phyloP scores from a whole-genome alignment of 1,284 basidiomycete species.

The Ustilago crameri region DNA sequence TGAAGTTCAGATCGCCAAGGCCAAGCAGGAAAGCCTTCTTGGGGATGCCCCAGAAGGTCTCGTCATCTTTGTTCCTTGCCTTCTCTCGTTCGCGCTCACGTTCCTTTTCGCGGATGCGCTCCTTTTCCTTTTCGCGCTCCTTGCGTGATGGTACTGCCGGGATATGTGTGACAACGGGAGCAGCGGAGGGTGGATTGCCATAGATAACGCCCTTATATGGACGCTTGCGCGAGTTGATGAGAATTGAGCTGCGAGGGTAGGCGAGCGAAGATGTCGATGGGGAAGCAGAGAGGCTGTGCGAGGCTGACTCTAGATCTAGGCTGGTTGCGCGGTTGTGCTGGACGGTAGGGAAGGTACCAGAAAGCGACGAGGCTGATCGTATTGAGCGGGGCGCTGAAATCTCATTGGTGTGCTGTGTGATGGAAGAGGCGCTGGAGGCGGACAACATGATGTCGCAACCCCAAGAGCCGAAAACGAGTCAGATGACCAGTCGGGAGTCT shows the following conservation, averaged over 20 bases:
- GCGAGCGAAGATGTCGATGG: constrained; percentile 14
- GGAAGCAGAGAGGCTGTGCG: constrained; percentile 20
- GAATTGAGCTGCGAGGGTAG: constrained; percentile 45
- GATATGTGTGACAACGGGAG: constrained; percentile 52
- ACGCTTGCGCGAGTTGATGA: constrained; percentile 46
- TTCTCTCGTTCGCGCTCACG: constrained; percentile 41
- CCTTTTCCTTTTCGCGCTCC: constrained; percentile 47
- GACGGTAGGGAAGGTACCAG: constrained; percentile 24
- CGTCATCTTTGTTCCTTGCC: constrained; percentile 46
- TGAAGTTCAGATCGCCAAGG: constrained; percentile 61
- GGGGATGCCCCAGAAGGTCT: constrained; percentile 63
- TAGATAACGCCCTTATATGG: constrained; percentile 42
- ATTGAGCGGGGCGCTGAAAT: constrained; percentile 23
- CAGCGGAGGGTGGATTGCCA: constrained; percentile 15
- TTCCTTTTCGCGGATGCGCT: constrained; percentile 46
- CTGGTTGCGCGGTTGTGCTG: constrained; percentile 32
- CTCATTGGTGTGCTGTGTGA: constrained; percentile 33
- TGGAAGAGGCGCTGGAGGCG: constrained; percentile 26
- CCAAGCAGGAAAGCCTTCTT: constrained; percentile 61
- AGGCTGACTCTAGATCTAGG: constrained; percentile 23
- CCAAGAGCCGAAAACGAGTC: too few relatives aligned
- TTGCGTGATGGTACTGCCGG: constrained; percentile 48
- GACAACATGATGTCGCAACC: constrained; percentile 22
- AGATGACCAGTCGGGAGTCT: not conserved
- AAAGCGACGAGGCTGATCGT: constrained; percentile 31